A percentile compares a stretch with the other conserved stretches of the same genome.
These are phyloP conservation scores for Striga hermonthica DNA, from an alignment of 305 asterid genomes.

Conservation along the genomic window DNA sequence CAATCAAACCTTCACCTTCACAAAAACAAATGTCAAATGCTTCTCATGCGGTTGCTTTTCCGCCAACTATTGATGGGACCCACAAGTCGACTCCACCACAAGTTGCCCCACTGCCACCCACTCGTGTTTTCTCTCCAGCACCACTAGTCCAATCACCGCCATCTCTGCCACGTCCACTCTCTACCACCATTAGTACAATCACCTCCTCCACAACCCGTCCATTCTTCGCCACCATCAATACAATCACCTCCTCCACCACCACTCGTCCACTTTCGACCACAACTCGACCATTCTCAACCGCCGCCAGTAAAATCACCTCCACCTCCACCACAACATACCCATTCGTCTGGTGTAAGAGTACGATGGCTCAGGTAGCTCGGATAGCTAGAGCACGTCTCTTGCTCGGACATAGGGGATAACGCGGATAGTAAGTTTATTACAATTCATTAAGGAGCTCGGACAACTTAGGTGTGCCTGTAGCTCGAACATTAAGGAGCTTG, in stretches of 20 bases:
- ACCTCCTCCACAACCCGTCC: not conserved
- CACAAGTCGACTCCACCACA: constrained; percentile 23
- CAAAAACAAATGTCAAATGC: not conserved
- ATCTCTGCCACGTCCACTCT: not conserved
- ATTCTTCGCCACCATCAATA: not conserved
- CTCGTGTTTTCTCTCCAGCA: not conserved
- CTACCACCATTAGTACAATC: constrained; percentile 23
- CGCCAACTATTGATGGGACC: not conserved
- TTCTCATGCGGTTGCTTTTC: not conserved
- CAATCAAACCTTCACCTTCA: not conserved
- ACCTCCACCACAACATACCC: no score
- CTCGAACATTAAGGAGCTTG: not conserved
- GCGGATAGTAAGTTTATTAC: no score
- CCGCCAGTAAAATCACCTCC: not conserved
- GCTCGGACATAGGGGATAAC: no score
- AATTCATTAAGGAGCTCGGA: not conserved
- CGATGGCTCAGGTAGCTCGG: no score
- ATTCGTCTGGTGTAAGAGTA: no score
- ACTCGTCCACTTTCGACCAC: not conserved
- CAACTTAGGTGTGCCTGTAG: not conserved
- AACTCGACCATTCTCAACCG: constrained; percentile 20
- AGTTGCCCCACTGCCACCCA: not conserved
- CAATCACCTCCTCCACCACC: constrained; percentile 22
- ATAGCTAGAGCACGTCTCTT: no score
- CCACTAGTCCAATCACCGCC: constrained; percentile 16